phyloP scores from a whole-genome alignment of 306 rosid species.

The Psophocarpus tetragonolobus region DNA sequence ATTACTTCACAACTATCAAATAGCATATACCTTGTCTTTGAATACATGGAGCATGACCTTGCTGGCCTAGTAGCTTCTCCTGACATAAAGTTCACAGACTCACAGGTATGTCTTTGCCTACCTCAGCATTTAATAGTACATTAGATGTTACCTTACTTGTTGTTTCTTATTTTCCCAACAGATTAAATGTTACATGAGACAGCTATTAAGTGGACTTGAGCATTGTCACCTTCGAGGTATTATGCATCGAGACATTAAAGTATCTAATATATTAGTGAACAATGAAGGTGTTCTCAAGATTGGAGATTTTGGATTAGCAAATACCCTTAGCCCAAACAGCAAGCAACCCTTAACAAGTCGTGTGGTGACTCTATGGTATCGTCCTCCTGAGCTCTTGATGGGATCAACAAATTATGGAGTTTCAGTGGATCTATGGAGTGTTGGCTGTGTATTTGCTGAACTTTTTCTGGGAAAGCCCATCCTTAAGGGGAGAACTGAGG shows the following conservation, averaged over 20 bases:
- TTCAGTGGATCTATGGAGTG: slow-evolving; percentile 94
- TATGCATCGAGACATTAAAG: slow-evolving; percentile 93
- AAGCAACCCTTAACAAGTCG: slow-evolving; percentile 80
- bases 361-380: slow-evolving; percentile 99
- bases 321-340: slow-evolving; percentile 53
- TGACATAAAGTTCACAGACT: slow-evolving; percentile 66
- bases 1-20: slow-evolving; percentile 75
- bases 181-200: slow-evolving; percentile 97
- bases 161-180: slow-evolving; percentile 37
- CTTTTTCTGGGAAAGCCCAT: slow-evolving; percentile 74
- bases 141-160: not conserved
- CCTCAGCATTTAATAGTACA: slow-evolving; percentile 1
- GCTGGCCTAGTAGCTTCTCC: slow-evolving; percentile 82
- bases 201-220: slow-evolving; percentile 84
- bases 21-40: slow-evolving; percentile 91
- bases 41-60: slow-evolving; percentile 99
- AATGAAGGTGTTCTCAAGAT: slow-evolving; percentile 83
- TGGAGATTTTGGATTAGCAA: slow-evolving; percentile 96
- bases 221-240: slow-evolving; percentile 88
- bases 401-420: slow-evolving; percentile 85
- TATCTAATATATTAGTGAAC: slow-evolving; percentile 89
- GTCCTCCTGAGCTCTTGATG: slow-evolving; percentile 97
- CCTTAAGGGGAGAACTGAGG: slow-evolving; percentile 98
- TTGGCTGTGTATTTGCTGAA: slow-evolving; percentile 97
- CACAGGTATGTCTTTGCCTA: slow-evolving; percentile 63